Evolutionary conservation across 257 asterid species (phyloP).

Genomic region (Forsythia suspensa): DNA sequence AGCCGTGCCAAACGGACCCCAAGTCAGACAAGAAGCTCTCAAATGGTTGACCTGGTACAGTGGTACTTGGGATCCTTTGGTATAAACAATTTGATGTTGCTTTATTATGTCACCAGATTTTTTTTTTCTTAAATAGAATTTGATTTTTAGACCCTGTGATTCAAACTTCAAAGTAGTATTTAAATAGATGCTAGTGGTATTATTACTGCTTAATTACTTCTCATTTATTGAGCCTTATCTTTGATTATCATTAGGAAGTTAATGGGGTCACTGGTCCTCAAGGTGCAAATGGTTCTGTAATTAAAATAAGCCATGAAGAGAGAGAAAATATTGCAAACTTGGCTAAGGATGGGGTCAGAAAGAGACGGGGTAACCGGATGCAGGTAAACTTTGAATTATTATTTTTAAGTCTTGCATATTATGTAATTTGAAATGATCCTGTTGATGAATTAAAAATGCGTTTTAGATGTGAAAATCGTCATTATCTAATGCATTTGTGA

Average conservation of each 20-base stretch:
- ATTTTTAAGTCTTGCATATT: not conserved
- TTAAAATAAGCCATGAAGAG: conserved; percentile 50
- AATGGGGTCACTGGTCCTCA: conserved; percentile 25
- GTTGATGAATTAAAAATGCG: not conserved
- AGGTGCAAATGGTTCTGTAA: conserved; percentile 36
- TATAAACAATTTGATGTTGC: not conserved
- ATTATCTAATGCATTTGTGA: conserved; percentile 1
- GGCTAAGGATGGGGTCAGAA: conserved; percentile 86
- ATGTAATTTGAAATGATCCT: not conserved
- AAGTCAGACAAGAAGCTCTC: not conserved
- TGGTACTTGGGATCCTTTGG: not conserved
- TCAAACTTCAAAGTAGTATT: not conserved
- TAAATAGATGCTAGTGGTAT: not conserved
- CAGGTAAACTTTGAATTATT: conserved; percentile 46
- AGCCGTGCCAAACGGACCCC: no score
- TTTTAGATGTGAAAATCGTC: not conserved
- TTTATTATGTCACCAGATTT: not conserved
- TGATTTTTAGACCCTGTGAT: not conserved
- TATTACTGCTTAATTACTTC: not conserved
- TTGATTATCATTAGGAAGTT: conserved; percentile 47
- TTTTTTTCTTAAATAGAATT: not conserved
- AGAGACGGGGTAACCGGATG: conserved; percentile 77
- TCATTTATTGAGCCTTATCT: conserved; percentile 3
- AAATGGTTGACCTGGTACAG: not conserved
- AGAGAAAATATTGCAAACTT: conserved; percentile 61